phyloP scores from a whole-genome alignment of 169 alveolate species.

The Babesia bovis region DNA sequence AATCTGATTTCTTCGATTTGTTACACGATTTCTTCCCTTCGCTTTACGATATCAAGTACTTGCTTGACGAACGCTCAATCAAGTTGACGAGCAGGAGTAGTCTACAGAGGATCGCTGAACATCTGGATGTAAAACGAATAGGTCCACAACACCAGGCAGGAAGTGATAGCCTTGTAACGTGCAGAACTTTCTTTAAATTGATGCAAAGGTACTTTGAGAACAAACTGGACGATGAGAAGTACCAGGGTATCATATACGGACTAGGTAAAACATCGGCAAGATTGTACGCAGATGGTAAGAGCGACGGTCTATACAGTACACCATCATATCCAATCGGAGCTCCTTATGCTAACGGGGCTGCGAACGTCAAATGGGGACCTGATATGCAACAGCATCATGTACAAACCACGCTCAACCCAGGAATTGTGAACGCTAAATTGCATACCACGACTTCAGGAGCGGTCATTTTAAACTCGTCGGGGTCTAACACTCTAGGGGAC shows the following conservation, averaged over 20 bases:
- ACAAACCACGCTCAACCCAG: slow-evolving; percentile 42
- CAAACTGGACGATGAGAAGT: slow-evolving; percentile 81
- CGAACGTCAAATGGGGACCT: slow-evolving; percentile 20
- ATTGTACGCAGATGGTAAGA: slow-evolving; percentile 22
- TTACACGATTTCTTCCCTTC: slow-evolving; percentile 92
- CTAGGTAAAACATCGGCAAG: slow-evolving; percentile 74
- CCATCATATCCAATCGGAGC: slow-evolving; percentile 20
- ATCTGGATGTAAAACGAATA: slow-evolving; percentile 86
- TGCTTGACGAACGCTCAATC: slow-evolving; percentile 85
- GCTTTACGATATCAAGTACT: slow-evolving; percentile 91
- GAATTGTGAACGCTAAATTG: slow-evolving; percentile 32
- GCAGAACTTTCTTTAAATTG: slow-evolving; percentile 91
- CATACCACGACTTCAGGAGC: slow-evolving; percentile 14
- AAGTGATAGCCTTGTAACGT: slow-evolving; percentile 95
- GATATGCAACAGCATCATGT: slow-evolving; percentile 27
- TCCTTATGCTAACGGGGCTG: slow-evolving; percentile 2
- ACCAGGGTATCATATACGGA: slow-evolving; percentile 84
- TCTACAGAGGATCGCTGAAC: slow-evolving; percentile 84
- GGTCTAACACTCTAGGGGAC: slow-evolving; percentile 3
- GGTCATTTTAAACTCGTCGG: slow-evolving; percentile 12
- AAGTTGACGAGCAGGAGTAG: slow-evolving; percentile 82
- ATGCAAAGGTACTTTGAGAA: slow-evolving; percentile 82
- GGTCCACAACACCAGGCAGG: slow-evolving; percentile 99
- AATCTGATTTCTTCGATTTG: slow-evolving; percentile 88
- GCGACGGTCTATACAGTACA: slow-evolving; percentile 28